Evolutionary conservation across 2,329 filamentous ascomycete species (phyloP), one percentile per base, ranked within the genome.

Genomic region (Aspergillus ustus): DNA sequence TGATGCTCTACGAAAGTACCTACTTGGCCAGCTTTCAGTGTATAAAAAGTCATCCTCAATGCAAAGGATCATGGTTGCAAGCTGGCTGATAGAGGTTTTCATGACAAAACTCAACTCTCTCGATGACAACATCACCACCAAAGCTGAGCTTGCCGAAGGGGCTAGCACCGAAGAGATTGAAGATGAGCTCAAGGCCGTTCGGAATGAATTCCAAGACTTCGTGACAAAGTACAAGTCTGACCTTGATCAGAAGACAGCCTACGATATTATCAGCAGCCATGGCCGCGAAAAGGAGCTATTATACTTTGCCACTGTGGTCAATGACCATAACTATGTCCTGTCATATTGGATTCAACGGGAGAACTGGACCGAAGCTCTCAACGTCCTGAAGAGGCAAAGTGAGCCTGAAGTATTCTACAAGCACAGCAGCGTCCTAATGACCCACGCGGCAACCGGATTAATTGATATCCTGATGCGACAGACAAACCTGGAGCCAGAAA

Each of bases 301-400:
- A 0, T 95, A 89, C 78, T 99, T 93, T 78, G 95, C 95, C 20
- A 95, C 90, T 61, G 87, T 91, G 7, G 85, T 96, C 51, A 91
- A 94, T 70, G 95, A 99, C 76, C 93, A 95, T 79, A 92, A 96
- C 74, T 99, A 96, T 72, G 93, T 98, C 22, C 82, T 99, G 15
- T 91, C 92, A 9, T 99, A 99, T 77, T 99, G 95, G 95, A 90
- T 98, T 19, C 95, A 98, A 77, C 86, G 94, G 62, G 95, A 98
- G 78, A 87, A 91, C 69, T 99, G 95, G 95, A 80, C 82, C 4
- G 93, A 97, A 70, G 92, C 93, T 2, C 82, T 99, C 67, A 86
- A 87, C 59, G 93, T 98, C 45, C 83, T 99, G 56, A 96, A 97
- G 80, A 93, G 91, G 76, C 95, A 99, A 78, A 96, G 89, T 5